phyloP scores from a whole-genome alignment of 345 rosid species.

The Firmiana major region DNA sequence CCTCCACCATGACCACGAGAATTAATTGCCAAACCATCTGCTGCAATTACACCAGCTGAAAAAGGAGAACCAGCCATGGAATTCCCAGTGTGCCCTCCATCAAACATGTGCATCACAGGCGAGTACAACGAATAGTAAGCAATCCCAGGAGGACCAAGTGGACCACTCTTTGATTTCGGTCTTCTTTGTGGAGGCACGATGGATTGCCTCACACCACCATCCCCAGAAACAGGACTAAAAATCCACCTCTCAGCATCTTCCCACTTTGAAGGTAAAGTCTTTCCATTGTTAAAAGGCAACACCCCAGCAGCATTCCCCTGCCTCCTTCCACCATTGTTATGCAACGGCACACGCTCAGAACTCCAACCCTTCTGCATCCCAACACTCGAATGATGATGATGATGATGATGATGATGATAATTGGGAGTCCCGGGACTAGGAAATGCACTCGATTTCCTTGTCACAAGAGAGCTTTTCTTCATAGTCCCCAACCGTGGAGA shows the following conservation, averaged over 20 bases:
- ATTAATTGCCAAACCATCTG: slow-evolving; percentile 41
- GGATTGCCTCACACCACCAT: slow-evolving; percentile 48
- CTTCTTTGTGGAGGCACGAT: slow-evolving; percentile 48
- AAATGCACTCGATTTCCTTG: slow-evolving; percentile 57
- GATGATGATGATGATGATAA: slow-evolving; percentile 48
- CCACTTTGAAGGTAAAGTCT: slow-evolving; percentile 94
- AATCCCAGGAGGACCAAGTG: slow-evolving; percentile 89
- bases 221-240: slow-evolving; percentile 80
- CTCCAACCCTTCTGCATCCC: slow-evolving; percentile 96
- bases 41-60: slow-evolving; percentile 60
- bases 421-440: slow-evolving; percentile 92
- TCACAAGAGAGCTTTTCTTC: slow-evolving; percentile 46
- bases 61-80: slow-evolving; percentile 66
- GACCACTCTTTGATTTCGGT: slow-evolving; percentile 97
- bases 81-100: slow-evolving; percentile 43
- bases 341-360: slow-evolving; percentile 80
- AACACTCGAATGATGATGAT: slow-evolving; percentile 41
- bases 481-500: slow-evolving; percentile 60
- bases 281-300: slow-evolving; percentile 65
- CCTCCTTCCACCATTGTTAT: slow-evolving; percentile 51
- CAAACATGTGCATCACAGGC: slow-evolving; percentile 64
- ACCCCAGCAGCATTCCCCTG: slow-evolving; percentile 45
- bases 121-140: slow-evolving; percentile 70
- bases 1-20: slow-evolving; percentile 35
- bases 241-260: slow-evolving; percentile 99